These are phyloP conservation scores for Neofusicoccum laricinum DNA, from an alignment of 2,329 filamentous ascomycete genomes.

Conservation along the genomic window DNA sequence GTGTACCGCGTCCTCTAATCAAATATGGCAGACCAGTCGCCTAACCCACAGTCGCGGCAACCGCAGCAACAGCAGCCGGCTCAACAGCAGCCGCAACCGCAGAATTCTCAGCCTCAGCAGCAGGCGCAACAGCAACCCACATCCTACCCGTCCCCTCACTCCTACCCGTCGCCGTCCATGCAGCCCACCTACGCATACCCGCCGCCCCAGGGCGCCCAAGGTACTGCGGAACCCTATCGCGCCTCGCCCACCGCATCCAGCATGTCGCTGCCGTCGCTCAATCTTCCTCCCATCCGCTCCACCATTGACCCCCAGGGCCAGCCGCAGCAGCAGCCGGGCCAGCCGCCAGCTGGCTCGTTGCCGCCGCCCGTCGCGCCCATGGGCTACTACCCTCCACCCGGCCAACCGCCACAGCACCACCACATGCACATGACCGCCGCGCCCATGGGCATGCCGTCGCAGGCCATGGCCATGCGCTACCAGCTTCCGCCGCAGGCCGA, in stretches of 20 bases:
- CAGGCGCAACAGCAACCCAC: constrained; percentile 23
- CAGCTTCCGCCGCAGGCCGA: constrained; percentile 52
- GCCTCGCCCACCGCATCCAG: constrained; percentile 45
- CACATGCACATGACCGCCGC: constrained; percentile 19
- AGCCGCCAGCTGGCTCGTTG: constrained; percentile 44
- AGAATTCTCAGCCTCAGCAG: constrained; percentile 15
- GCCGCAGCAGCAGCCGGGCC: constrained; percentile 22
- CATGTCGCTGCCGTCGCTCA: constrained; percentile 45
- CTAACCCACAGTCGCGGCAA: constrained; percentile 15
- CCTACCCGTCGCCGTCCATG: constrained; percentile 51
- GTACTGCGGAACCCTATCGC: constrained; percentile 42
- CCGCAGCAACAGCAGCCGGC: constrained; percentile 11
- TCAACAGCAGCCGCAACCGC: constrained; percentile 16
- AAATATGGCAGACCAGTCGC: constrained; percentile 18
- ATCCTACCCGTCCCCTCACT: constrained; percentile 47
- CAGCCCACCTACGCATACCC: constrained; percentile 50
- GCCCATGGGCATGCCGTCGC: constrained; percentile 47
- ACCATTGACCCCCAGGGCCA: constrained; percentile 42
- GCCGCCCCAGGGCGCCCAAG: constrained; percentile 36
- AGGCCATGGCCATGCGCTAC: constrained; percentile 51
- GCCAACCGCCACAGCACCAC: constrained; percentile 27
- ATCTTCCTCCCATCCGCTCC: constrained; percentile 51
- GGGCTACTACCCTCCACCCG: constrained; percentile 50
- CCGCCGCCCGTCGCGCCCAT: constrained; percentile 54
- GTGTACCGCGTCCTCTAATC: constrained; percentile 16